Conservation (phyloP, 2,329 filamentous ascomycete species). For the Fonsecaea pugnacius region DNA sequence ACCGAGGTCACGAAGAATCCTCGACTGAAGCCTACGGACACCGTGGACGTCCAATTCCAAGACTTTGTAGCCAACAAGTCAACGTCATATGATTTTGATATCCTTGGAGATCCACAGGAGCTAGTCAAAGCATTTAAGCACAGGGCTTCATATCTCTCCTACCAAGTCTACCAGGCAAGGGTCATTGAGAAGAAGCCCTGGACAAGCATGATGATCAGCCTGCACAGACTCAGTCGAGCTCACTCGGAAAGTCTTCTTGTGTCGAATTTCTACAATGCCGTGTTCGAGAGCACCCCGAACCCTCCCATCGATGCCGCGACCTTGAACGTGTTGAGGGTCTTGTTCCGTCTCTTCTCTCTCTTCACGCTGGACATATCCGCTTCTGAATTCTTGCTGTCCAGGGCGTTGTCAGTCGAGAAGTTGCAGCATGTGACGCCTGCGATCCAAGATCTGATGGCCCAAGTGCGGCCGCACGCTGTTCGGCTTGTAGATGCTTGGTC, state of each 20-base stretch:
- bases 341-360: constrained; percentile 56
- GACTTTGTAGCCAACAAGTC: constrained; percentile 42
- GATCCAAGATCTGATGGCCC: constrained; percentile 54
- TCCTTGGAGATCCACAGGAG: constrained; percentile 44
- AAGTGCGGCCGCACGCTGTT: constrained; percentile 57
- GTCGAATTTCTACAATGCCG: constrained; percentile 51
- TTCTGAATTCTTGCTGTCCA: constrained; percentile 52
- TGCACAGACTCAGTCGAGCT: constrained; percentile 45
- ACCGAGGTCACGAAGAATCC: constrained; percentile 45
- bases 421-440: constrained; percentile 48
- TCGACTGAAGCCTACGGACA: constrained; percentile 42
- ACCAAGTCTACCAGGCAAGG: constrained; percentile 49
- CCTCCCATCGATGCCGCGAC: constrained; percentile 39
- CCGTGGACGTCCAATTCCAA: constrained; percentile 49
- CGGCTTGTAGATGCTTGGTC: constrained; percentile 58
- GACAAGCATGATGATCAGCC: constrained; percentile 49
- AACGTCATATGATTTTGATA: constrained; percentile 33
- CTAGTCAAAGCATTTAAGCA: constrained; percentile 54
- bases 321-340: constrained; percentile 44
- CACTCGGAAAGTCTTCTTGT: constrained; percentile 57
- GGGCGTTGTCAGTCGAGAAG: constrained; percentile 48
- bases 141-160: constrained; percentile 49
- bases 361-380: constrained; percentile 53
- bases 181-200: constrained; percentile 53
- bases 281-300: constrained; percentile 37